Base-by-base conservation (phyloP, 805 yeast species). In the Saccharomycopsis lassenensis region DNA sequence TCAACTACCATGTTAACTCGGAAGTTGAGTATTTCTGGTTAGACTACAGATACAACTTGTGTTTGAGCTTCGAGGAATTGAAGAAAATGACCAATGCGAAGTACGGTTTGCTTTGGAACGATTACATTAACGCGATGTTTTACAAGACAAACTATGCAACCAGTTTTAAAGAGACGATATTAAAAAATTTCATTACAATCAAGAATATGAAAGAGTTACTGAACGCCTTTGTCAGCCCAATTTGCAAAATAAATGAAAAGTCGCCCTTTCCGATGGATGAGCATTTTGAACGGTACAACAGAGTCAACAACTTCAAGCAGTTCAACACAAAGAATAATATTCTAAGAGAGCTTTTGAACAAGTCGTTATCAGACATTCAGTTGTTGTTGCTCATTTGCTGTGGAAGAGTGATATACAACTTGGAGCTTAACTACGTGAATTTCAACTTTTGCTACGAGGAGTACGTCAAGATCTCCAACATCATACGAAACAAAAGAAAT, bases 391-490 rank as follows among this genome's bases (percentile, higher is more conserved):
- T 84, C 10, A 73, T 87, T 4, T 73, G 85, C 29, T 78, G 87
- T 0, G 83, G 93, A 0, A 63, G 96, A 30, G 76, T 77, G 35
- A 62, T 73, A 17, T 62, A 71, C 33, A 80, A 76, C 47, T 64
- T 65, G 20, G 75, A 69, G 15, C 55, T 71, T 17, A 73, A 63
- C 10, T 63, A 65, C n/a, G 67, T 83, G 14, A 87, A 84, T 52
- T 77, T 86, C 56, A 82, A 81, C 46, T 57, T 85, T 40, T 80
- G 77, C 0, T 79, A 76, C 52, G 76, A 74, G 22, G 97, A 89
- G 53, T 89, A 84, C 54, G 50, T 52, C n/a, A 61, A 58, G 2
- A 66, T 76, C 63, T 62, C 74, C 29, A 66, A 68, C 37, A 43
- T 50, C 0, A 55, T 63, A 39, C 67, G 70, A 38, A 50, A 58